Evolutionary conservation across 257 asterid genomes (phyloP).

Genomic region (Haberlea rhodopensis): DNA sequence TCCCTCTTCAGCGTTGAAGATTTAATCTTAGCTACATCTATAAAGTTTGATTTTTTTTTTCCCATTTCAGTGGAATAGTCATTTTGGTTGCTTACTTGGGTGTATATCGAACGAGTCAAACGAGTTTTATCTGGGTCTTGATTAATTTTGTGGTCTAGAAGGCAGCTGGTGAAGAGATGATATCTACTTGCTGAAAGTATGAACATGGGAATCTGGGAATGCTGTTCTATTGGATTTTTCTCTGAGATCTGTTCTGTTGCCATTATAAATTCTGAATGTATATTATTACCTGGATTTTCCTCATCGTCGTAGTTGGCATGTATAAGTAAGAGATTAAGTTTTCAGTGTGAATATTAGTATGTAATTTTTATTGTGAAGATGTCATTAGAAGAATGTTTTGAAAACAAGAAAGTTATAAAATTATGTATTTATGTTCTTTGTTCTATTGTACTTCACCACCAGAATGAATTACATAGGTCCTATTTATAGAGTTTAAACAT

Average conservation of each 20-base stretch:
- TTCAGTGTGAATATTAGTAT: background rate
- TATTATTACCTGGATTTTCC: background rate
- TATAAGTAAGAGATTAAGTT: background rate
- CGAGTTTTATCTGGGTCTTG: background rate
- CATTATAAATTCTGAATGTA: background rate
- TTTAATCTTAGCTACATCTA: background rate
- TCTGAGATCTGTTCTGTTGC: background rate
- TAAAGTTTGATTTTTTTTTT: background rate
- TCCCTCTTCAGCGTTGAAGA: background rate
- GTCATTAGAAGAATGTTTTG: conserved; percentile 15
- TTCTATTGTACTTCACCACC: too few species aligned
- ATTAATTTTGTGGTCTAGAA: background rate
- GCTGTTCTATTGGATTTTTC: background rate
- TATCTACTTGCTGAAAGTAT: background rate
- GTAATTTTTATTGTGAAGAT: background rate
- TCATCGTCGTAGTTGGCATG: background rate
- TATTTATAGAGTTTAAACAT: too few species aligned
- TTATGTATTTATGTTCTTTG: too few species aligned
- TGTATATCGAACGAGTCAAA: too few species aligned
- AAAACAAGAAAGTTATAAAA: too few species aligned
- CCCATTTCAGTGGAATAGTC: background rate
- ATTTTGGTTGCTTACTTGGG: conserved; percentile 3
- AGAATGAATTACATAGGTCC: too few species aligned
- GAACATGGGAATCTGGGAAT: background rate
- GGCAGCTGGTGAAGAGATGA: background rate